Evolutionary conservation across 2,329 filamentous ascomycete genomes (phyloP).

Genomic region (Stagonosporopsis tanaceti): DNA sequence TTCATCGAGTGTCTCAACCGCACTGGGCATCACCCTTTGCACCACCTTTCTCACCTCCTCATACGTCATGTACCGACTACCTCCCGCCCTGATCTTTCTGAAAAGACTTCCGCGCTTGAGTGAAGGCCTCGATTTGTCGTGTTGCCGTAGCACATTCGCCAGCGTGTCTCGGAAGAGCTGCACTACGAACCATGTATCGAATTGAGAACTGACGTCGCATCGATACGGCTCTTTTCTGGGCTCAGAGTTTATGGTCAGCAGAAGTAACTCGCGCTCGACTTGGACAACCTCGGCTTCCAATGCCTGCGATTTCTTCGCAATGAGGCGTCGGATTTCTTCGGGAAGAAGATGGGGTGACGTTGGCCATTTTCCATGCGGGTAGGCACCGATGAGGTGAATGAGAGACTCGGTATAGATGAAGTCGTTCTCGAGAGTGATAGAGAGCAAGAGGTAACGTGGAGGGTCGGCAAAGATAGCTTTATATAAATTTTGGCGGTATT

Average conservation of each 20-base stretch:
- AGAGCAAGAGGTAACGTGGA: slow-evolving; percentile 43
- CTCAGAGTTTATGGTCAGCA: slow-evolving; percentile 25
- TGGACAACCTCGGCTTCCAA: slow-evolving; percentile 23
- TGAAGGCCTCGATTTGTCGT: slow-evolving; percentile 7
- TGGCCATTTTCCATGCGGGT: slow-evolving; percentile 25
- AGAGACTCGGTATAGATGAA: slow-evolving; percentile 49
- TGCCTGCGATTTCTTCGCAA: slow-evolving; percentile 8
- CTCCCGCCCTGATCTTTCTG: slow-evolving; percentile 37
- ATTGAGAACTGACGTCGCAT: neutral
- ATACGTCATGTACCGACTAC: slow-evolving; percentile 36
- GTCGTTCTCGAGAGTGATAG: slow-evolving; percentile 34
- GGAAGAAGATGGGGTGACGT: slow-evolving; percentile 20
- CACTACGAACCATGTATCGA: slow-evolving; percentile 38
- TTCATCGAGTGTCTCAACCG: slow-evolving; percentile 1
- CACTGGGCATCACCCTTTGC: slow-evolving; percentile 23
- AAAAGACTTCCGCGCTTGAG: slow-evolving; percentile 36
- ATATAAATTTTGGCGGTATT: slow-evolving; percentile 37
- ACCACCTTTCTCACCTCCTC: slow-evolving; percentile 33
- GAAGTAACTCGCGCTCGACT: slow-evolving; percentile 30
- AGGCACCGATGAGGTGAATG: slow-evolving; percentile 47
- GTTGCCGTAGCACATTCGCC: slow-evolving; percentile 22
- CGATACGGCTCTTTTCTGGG: neutral
- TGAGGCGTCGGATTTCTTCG: slow-evolving; percentile 19
- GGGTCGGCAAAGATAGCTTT: slow-evolving; percentile 43
- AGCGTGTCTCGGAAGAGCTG: slow-evolving; percentile 46